Conservation (phyloP, 1,139 yeast species). For the Geotrichum cucujoidarum region DNA sequence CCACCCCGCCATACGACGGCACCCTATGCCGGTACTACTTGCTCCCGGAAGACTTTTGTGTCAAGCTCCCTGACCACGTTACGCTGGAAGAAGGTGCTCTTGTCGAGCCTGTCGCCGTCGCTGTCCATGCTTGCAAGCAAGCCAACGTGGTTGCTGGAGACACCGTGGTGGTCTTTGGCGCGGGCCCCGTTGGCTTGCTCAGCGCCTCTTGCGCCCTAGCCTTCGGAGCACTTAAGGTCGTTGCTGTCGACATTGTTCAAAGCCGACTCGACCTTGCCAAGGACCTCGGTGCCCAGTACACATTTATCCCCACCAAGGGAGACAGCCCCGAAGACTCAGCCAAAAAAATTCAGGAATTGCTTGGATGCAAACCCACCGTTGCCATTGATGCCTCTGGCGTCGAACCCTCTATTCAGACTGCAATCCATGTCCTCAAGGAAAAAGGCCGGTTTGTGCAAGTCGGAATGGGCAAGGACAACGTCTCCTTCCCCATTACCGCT, state of each 20-base stretch:
- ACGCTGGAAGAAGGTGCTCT: constrained; percentile 81
- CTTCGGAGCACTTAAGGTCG: constrained; percentile 71
- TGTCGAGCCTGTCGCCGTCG: constrained; percentile 84
- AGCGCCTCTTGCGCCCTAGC: constrained; percentile 75
- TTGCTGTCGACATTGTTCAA: constrained; percentile 61
- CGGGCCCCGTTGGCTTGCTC: constrained; percentile 88
- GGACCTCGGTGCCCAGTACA: constrained; percentile 46
- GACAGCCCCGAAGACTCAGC: constrained; percentile 37
- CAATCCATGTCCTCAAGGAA: constrained; percentile 50
- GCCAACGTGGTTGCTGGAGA: constrained; percentile 70
- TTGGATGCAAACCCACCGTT: constrained; percentile 50
- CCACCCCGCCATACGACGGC: constrained; percentile 71
- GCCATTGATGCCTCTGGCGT: constrained; percentile 71
- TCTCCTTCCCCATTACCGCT: constrained; percentile 69
- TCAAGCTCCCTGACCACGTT: constrained; percentile 71
- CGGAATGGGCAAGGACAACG: constrained; percentile 66
- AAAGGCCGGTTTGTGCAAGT: constrained; percentile 72
- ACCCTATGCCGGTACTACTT: constrained; percentile 67
- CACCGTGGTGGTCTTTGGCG: constrained; percentile 75
- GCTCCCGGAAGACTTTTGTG: constrained; percentile 80
- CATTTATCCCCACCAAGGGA: constrained; percentile 46
- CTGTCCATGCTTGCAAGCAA: constrained; percentile 72
- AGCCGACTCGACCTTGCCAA: constrained; percentile 56
- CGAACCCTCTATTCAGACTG: constrained; percentile 61
- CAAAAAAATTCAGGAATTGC: constrained; percentile 37